Percentiles rank a stretch among this genome's conserved stretches.
Evolutionary conservation across 2,329 filamentous ascomycete species (phyloP).

Genomic region (Phoma sp.): DNA sequence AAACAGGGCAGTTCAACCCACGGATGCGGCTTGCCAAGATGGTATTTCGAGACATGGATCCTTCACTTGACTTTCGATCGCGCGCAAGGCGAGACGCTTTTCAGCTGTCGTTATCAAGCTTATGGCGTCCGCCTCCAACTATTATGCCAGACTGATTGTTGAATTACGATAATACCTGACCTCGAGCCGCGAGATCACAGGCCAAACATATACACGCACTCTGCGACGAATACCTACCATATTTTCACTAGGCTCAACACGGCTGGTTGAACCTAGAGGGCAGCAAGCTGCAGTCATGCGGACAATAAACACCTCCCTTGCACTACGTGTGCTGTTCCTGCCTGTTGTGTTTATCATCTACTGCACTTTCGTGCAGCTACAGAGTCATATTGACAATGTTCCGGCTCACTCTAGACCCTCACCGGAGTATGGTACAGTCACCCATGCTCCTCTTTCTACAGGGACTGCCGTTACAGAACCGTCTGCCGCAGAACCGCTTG

Average conservation of each 20-base stretch:
- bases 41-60: not conserved
- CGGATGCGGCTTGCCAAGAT: slow-evolving; percentile 1
- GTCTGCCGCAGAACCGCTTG: no score
- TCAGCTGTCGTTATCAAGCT: not conserved
- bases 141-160: not conserved
- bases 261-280: no score
- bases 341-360: slow-evolving; percentile 1
- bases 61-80: not conserved
- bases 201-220: no score
- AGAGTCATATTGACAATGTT: not conserved
- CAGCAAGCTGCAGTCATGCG: not conserved
- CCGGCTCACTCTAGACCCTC: not conserved
- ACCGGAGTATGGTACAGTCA: not conserved
- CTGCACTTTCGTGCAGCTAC: not conserved
- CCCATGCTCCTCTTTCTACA: not conserved
- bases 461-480: no score
- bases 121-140: not conserved
- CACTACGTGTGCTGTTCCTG: slow-evolving; percentile 5
- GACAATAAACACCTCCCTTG: not conserved
- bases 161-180: not conserved
- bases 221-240: no score
- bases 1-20: not conserved
- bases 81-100: not conserved
- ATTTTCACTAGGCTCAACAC: no score
- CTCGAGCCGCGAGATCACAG: not conserved